Conservation (phyloP, 1,139 yeast species). For the Blastobotrys ciferrii region DNA sequence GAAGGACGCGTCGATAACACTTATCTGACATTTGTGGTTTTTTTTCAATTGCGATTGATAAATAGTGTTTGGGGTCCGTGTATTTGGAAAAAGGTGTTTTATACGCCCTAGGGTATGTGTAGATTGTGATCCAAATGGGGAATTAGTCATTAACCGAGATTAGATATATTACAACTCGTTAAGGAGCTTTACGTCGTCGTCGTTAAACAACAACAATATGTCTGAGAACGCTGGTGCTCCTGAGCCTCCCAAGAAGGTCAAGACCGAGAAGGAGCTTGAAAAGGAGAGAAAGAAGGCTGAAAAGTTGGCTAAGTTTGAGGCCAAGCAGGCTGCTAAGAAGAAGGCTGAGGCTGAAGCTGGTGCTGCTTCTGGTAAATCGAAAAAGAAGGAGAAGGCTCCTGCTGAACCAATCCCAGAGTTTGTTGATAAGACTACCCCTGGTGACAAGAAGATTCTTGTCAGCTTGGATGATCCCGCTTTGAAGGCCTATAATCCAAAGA, state of each 20-base stretch:
- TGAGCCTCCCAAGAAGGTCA: conserved; percentile 34
- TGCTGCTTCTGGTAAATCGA: conserved; percentile 44
- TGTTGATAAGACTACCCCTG: conserved; percentile 76
- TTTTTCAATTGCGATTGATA: conserved; percentile 1
- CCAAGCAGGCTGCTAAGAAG: conserved; percentile 83
- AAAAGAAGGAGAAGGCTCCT: conserved; percentile 71
- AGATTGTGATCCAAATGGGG: background rate
- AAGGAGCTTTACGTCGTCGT: conserved; percentile 10
- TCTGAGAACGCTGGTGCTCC: conserved; percentile 23
- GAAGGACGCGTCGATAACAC: background rate
- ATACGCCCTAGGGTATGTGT: conserved; percentile 10
- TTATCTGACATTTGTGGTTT: background rate
- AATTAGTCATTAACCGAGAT: conserved; percentile 1
- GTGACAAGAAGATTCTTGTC: conserved; percentile 84
- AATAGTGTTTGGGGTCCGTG: conserved; percentile 10
- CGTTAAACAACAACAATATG: conserved; percentile 18
- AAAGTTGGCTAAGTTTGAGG: conserved; percentile 89
- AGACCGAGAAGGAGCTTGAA: conserved; percentile 55
- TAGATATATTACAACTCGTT: conserved; percentile 3
- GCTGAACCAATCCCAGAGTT: conserved; percentile 78
- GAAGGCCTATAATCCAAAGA: conserved; percentile 88
- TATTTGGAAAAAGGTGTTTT: conserved; percentile 11
- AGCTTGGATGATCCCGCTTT: conserved; percentile 89
- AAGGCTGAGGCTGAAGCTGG: conserved; percentile 42
- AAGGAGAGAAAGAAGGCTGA: conserved; percentile 97